phyloP scores from a whole-genome alignment of 768 basidiomycete species.

The Rhodotorula toruloides region DNA sequence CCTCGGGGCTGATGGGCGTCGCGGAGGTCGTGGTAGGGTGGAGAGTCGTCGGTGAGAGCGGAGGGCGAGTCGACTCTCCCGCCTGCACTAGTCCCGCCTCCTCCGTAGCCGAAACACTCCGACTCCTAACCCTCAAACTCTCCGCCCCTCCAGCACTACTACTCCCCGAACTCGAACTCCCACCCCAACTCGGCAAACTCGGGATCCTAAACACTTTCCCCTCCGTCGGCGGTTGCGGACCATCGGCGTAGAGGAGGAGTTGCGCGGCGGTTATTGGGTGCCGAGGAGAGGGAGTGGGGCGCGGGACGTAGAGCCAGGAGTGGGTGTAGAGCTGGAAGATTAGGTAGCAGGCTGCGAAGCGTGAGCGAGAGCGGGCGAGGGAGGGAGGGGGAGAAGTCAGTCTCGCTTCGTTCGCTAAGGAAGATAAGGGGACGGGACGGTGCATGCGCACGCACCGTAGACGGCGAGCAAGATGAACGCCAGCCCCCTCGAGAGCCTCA shows the following conservation, averaged over 20 bases:
- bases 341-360: background rate
- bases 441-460: conserved; percentile 58
- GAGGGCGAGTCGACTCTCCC: too few species aligned
- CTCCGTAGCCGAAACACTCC: background rate
- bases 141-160: too few species aligned
- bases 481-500: conserved; percentile 39
- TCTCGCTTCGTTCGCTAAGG: conserved; percentile 62
- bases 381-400: background rate
- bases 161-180: conserved; percentile 5
- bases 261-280: background rate
- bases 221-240: conserved; percentile 29
- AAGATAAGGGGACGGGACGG: conserved; percentile 69
- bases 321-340: conserved; percentile 37
- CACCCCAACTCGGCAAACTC: conserved; percentile 31
- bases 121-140: too few species aligned
- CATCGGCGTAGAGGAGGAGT: conserved; percentile 22
- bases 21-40: background rate
- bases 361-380: background rate
- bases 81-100: too few species aligned
- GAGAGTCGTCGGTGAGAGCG: too few species aligned
- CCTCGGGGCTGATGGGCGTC: background rate
- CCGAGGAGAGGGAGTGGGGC: background rate
- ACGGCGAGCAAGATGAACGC: conserved; percentile 72
- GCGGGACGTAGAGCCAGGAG: conserved; percentile 55
- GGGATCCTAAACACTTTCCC: conserved; percentile 33